Evolutionary conservation across 805 yeast species (phyloP), one percentile per base, ranked within the genome.

Genomic region (Candida sphagnicola): DNA sequence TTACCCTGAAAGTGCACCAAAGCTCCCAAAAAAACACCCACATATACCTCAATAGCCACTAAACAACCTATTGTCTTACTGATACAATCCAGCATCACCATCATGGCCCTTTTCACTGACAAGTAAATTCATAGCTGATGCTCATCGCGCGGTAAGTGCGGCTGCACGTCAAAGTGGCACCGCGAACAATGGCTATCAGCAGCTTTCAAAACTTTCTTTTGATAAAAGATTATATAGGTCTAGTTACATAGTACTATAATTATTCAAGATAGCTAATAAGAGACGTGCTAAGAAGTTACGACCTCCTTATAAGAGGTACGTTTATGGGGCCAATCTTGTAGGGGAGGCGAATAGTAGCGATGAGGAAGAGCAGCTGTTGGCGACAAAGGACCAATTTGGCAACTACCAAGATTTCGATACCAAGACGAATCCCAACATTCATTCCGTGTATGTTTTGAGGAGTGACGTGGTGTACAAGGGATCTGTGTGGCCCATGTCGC

Each of bases 221-320:
- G n/a, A n/a, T n/a, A n/a, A n/a, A n/a, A n/a, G n/a, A n/a, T n/a
- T n/a, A n/a, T n/a, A n/a, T n/a, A 21, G 24, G 10, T 21, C 24
- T 21, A 10, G 24, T 21, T 21, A 21, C 24, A 21, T 21, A 6
- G 24, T 21, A 21, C 8, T 21, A 21, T 21, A 21, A 21, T 21
- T 21, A 6, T 21, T 38, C 64, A 58, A 50, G 38, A 89, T 89
- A 82, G 96, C 89, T 24, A 89, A 89, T 62, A 89, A 88, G 61
- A 65, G 90, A 53, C 75, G 97, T 57, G 89, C 96, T 8, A 84
- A 83, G 70, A 84, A 89, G 70, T 69, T 75, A 34, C 80, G 82
- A 45, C 88, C 89, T 40, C 89, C 90, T 4, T 89, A 85, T 62
- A 74, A 80, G 59, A 75, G 82, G 59, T 87, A 86, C 57, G 88